A percentile compares a stretch with the other conserved stretches of the same genome.
phyloP scores from a whole-genome alignment of 495 filamentous ascomycete species.

The Neurospora sp. region DNA sequence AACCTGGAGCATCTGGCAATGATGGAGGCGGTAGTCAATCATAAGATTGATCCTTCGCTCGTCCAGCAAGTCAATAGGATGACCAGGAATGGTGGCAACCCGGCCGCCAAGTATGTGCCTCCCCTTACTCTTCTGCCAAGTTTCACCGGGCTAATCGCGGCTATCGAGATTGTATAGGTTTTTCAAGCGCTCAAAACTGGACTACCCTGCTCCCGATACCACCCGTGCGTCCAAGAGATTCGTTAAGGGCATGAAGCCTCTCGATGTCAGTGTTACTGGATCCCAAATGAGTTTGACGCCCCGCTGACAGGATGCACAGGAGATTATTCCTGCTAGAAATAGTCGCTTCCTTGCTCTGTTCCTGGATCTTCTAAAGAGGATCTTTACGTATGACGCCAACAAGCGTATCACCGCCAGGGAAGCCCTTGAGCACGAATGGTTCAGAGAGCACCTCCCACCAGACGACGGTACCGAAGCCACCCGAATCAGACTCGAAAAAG shows the following conservation, averaged over 20 bases:
- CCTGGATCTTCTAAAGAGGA: slow-evolving; percentile 75
- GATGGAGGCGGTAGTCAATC: slow-evolving; percentile 88
- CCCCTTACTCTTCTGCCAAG: not conserved
- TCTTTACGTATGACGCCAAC: slow-evolving; percentile 92
- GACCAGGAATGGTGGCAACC: slow-evolving; percentile 58
- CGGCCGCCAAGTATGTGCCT: slow-evolving; percentile 66
- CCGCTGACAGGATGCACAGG: slow-evolving; percentile 43
- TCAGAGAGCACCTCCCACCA: slow-evolving; percentile 61
- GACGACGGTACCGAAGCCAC: slow-evolving; percentile 94
- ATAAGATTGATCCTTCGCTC: slow-evolving; percentile 62
- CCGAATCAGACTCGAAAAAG: slow-evolving; percentile 53
- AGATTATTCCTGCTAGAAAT: slow-evolving; percentile 67
- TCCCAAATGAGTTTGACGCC: not conserved
- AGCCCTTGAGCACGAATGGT: slow-evolving; percentile 89
- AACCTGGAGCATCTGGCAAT: slow-evolving; percentile 98
- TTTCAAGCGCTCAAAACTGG: slow-evolving; percentile 72
- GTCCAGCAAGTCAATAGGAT: slow-evolving; percentile 63
- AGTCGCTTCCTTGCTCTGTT: slow-evolving; percentile 76
- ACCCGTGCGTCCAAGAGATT: slow-evolving; percentile 84
- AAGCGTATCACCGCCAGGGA: slow-evolving; percentile 85
- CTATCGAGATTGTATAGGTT: slow-evolving; percentile 44
- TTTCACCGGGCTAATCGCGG: not conserved
- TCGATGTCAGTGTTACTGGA: slow-evolving; percentile 52
- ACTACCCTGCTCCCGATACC: slow-evolving; percentile 83
- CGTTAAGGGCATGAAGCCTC: slow-evolving; percentile 86